Base-by-base conservation (phyloP, 2,329 filamentous ascomycete genomes). In the Colletotrichum euphorbiae region DNA sequence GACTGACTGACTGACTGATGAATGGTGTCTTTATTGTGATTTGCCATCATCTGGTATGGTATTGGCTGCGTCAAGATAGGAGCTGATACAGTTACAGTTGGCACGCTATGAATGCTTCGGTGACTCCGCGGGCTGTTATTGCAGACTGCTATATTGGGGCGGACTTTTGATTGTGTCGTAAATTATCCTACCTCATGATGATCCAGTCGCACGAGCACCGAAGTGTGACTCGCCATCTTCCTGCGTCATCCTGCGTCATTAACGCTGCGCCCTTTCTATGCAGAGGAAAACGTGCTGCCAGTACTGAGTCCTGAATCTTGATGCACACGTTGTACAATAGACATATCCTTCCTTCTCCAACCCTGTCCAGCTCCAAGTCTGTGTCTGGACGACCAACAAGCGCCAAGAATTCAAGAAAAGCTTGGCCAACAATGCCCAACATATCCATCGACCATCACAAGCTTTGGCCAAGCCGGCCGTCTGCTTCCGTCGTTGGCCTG, bases 401-500 rank as follows among this genome's bases (percentile, higher is more conserved):
- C 40, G 61, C 65, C 52, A 59, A 68, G 61, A 31, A 28, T 7
- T 8, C 28, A 28, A 28, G 28, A 28, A 28, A 33, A 28, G 8
- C 54, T 59, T 66, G 61, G 48, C 66, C 17, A n/a, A 48, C n/a
- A 42, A 54, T 60, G 61, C 40, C 66, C 17, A n/a, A 42, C n/a
- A 42, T n/a, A 21, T 24, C 21, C 48, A 48, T 21, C 42, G 17
- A 40, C 21, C 51, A 15, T 54, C 48, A 24, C 24, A 68, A 68
- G 65, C 65, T 68, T 64, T 64, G 33, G 60, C 65, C 65, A 69
- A 66, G 66, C 54, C 48, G 42, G 61, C 36, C 46, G 17, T 17
- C 24, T 59, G 46, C 31, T 36, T 38, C 52, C 54, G 21, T 40
- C 40, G 43, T 21, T 24, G 38, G n/a, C n/a, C 64, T 17, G 6